Evolutionary conservation across 192 early-diverging fungal genomes (phyloP).

Genomic region (Backusella sp.): DNA sequence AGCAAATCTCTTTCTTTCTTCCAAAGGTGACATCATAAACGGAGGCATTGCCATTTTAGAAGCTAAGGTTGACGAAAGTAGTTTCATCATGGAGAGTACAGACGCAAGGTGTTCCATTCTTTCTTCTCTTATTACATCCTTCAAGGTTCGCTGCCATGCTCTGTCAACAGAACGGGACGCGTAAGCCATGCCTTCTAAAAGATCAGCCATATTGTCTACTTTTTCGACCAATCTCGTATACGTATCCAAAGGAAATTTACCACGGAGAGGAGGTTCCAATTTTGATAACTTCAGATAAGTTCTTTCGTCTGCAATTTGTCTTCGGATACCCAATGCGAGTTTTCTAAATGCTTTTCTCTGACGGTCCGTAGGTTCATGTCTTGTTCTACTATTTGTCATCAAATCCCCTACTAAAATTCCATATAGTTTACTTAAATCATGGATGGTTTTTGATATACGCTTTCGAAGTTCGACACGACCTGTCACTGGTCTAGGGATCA

Average conservation of each 20-base stretch:
- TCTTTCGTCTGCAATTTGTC: constrained; percentile 35
- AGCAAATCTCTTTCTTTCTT: constrained; percentile 12
- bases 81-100: constrained; percentile 27
- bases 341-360: constrained; percentile 15
- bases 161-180: not conserved
- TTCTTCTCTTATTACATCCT: not conserved
- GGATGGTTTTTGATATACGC: constrained; percentile 32
- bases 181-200: constrained; percentile 32
- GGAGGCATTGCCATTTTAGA: constrained; percentile 33
- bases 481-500: constrained; percentile 29
- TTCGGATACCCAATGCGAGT: constrained; percentile 5
- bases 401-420: constrained; percentile 12
- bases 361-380: not conserved
- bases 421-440: constrained; percentile 34
- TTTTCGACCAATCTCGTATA: constrained; percentile 29
- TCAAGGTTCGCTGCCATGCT: constrained; percentile 1
- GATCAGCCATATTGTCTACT: constrained; percentile 37
- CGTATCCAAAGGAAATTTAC: constrained; percentile 33
- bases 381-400: not conserved
- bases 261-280: constrained; percentile 39
- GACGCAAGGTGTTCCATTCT: constrained; percentile 18
- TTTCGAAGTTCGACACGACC: constrained; percentile 40
- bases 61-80: constrained; percentile 27
- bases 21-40: constrained; percentile 21
- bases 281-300: constrained; percentile 25